These are phyloP conservation scores for Botrytis elliptica DNA, from an alignment of 2,329 filamentous ascomycete species.

Conservation along the genomic window DNA sequence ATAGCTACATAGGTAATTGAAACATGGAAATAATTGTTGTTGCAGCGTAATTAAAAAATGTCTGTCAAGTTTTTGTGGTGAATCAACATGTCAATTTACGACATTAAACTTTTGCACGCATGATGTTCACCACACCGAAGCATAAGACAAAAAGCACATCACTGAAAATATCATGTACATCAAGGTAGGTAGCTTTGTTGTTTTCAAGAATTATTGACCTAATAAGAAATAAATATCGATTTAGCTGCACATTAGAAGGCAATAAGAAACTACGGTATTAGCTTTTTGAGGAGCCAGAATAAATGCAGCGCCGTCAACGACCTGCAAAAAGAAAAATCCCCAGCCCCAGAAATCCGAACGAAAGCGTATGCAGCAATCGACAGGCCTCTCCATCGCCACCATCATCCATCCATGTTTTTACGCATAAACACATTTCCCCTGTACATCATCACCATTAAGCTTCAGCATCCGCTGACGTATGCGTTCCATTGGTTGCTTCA, in stretches of 20 bases:
- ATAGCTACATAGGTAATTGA: not conserved
- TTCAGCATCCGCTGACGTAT: constrained; percentile 29
- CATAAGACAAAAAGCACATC: not conserved
- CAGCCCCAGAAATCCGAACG: constrained; percentile 32
- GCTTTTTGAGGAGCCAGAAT: constrained; percentile 38
- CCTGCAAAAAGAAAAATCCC: constrained; percentile 38
- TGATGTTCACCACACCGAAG: not conserved
- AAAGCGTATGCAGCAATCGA: constrained; percentile 30
- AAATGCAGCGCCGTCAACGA: constrained; percentile 39
- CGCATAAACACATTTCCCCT: constrained; percentile 22
- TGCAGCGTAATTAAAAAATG: not conserved
- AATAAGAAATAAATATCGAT: constrained; percentile 33
- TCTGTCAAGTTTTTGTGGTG: not conserved
- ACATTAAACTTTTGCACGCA: not conserved
- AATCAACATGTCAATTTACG: not conserved
- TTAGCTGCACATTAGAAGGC: constrained; percentile 40
- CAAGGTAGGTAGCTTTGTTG: not conserved
- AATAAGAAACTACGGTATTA: constrained; percentile 40
- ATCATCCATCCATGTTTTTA: constrained; percentile 25
- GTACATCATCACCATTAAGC: constrained; percentile 28
- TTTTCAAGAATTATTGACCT: constrained; percentile 21
- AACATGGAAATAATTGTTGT: not conserved
- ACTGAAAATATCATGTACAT: not conserved
- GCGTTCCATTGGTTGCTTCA: constrained; percentile 39
- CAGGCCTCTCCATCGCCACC: constrained; percentile 25